Evolutionary conservation across 164 flowering plant species (phyloP).

Genomic region (Vitis rotundifolia): DNA sequence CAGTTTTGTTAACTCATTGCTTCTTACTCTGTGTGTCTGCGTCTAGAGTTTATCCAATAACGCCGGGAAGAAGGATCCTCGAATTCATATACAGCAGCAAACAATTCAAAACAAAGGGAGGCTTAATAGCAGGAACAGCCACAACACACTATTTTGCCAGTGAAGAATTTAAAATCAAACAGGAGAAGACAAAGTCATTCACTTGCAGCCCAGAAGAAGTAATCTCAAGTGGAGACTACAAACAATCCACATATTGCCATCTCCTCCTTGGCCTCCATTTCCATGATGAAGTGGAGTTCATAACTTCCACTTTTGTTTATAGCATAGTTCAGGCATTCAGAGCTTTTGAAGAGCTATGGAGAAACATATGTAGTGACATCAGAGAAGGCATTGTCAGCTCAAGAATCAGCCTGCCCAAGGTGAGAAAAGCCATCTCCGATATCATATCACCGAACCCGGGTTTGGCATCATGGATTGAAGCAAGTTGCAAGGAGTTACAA

Average conservation of each 20-base stretch:
- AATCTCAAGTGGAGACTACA: slow-evolving; percentile 68
- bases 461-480: slow-evolving; percentile 46
- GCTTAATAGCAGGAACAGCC: slow-evolving; percentile 74
- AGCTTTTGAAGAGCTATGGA: slow-evolving; percentile 69
- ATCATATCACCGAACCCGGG: slow-evolving; percentile 45
- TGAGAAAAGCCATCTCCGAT: slow-evolving; percentile 50
- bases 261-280: slow-evolving; percentile 73
- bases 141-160: slow-evolving; percentile 81
- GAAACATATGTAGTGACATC: slow-evolving; percentile 60
- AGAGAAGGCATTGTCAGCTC: slow-evolving; percentile 56
- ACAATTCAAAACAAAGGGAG: slow-evolving; percentile 68
- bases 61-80: slow-evolving; percentile 66
- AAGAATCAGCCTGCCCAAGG: slow-evolving; percentile 41
- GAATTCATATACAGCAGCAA: slow-evolving; percentile 89
- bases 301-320: slow-evolving; percentile 83
- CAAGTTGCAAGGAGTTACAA: slow-evolving; percentile 43
- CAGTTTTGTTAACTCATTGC: neutral
- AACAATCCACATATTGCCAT: slow-evolving; percentile 81
- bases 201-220: slow-evolving; percentile 89
- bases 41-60: slow-evolving; percentile 61
- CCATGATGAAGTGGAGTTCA: slow-evolving; percentile 59
- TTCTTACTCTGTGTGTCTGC: neutral
- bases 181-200: slow-evolving; percentile 60
- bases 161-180: slow-evolving; percentile 74
- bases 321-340: slow-evolving; percentile 71